Evolutionary conservation across 106 monocot genomes (phyloP).

Genomic region (Apostasia shenzhenica): DNA sequence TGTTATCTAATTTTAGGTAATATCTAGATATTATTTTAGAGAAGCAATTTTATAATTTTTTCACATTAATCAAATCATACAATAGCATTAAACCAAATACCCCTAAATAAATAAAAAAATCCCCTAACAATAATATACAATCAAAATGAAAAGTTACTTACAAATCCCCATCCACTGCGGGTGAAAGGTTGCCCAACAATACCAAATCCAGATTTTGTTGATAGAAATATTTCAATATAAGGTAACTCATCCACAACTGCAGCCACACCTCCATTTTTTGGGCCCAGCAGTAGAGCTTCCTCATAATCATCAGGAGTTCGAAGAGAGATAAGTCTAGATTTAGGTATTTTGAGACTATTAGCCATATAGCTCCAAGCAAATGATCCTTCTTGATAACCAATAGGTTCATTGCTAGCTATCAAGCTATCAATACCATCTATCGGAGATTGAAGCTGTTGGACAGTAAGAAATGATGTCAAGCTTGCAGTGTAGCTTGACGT

Average conservation of each 20-base stretch:
- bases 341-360: constrained; percentile 33
- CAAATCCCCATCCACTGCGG: constrained; percentile 81
- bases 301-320: constrained; percentile 40
- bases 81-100: no score
- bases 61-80: no score
- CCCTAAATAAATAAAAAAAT: neutral
- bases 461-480: constrained; percentile 69
- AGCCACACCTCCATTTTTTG: constrained; percentile 64
- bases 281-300: constrained; percentile 32
- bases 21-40: no score
- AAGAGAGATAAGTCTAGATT: constrained; percentile 47
- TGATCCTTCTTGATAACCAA: constrained; percentile 65
- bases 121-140: neutral
- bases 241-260: constrained; percentile 87
- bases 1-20: no score
- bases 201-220: constrained; percentile 34
- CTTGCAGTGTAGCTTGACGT: constrained; percentile 85
- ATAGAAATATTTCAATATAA: constrained; percentile 56
- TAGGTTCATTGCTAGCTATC: constrained; percentile 45
- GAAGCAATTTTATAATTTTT: no score
- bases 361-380: constrained; percentile 51
- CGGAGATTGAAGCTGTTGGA: constrained; percentile 58
- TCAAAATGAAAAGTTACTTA: constrained; percentile 27
- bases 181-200: constrained; percentile 64
- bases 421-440: constrained; percentile 66